Evolutionary conservation across 78 protist genomes (phyloP).

Genomic region (Goniomonas avonlea): DNA sequence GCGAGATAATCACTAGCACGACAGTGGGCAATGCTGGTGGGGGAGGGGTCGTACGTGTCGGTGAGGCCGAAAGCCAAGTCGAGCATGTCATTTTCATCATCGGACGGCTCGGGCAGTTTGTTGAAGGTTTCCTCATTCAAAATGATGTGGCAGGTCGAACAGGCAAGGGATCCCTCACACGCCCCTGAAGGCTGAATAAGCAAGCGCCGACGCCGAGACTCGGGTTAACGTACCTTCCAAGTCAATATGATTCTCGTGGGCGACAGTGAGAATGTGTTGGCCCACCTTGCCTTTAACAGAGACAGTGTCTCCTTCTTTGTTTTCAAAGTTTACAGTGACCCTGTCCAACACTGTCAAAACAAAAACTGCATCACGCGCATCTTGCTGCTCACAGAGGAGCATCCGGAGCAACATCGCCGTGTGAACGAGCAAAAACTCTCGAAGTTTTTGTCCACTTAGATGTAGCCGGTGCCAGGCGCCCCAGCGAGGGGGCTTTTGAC

Average conservation of each 20-base stretch:
- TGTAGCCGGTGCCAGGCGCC: no score
- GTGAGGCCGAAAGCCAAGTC: slow-evolving; percentile 74
- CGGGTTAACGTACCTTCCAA: slow-evolving; percentile 53
- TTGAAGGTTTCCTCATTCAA: slow-evolving; percentile 51
- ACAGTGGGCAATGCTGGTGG: background rate
- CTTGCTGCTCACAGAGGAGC: no score
- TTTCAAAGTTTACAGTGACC: background rate
- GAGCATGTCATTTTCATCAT: slow-evolving; percentile 85
- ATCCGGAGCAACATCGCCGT: no score
- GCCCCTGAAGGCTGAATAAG: slow-evolving; percentile 36
- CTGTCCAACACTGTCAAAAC: no score
- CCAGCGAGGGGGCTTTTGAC: no score
- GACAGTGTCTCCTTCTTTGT: background rate
- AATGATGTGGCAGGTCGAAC: slow-evolving; percentile 87
- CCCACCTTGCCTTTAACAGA: slow-evolving; percentile 1
- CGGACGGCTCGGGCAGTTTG: slow-evolving; percentile 62
- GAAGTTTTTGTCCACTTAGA: no score
- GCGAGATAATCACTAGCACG: no score
- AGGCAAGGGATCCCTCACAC: slow-evolving; percentile 83
- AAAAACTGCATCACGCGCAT: no score
- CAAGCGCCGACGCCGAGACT: background rate
- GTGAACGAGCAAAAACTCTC: no score
- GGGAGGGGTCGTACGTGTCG: slow-evolving; percentile 48
- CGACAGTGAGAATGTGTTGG: slow-evolving; percentile 49
- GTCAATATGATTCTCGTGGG: slow-evolving; percentile 68